Evolutionary conservation across 176 grass and related monocot genomes (phyloP).

Genomic region (Elymus sibiricus): DNA sequence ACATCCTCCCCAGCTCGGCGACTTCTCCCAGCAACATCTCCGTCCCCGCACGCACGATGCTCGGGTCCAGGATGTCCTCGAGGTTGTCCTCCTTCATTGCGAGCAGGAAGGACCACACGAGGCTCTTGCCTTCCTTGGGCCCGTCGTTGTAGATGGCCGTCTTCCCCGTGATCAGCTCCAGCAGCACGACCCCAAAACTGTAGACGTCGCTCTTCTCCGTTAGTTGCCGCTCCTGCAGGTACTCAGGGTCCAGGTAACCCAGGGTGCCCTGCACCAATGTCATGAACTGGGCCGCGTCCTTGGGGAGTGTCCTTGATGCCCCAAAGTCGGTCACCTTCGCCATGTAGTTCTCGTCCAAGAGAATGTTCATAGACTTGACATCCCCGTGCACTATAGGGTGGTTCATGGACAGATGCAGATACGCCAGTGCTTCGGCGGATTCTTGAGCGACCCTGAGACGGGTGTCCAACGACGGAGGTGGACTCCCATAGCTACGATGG

Average conservation of each 20-base stretch:
- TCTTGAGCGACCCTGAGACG: neutral
- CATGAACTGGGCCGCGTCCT: slow-evolving; percentile 1
- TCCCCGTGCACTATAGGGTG: neutral
- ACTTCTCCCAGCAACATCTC: neutral
- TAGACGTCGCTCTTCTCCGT: slow-evolving; percentile 14
- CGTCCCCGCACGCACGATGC: neutral
- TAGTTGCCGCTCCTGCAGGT: slow-evolving; percentile 12
- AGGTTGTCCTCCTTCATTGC: neutral
- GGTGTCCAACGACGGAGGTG: neutral
- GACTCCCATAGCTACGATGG: neutral
- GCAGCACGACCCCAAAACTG: slow-evolving; percentile 11
- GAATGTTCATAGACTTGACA: slow-evolving; percentile 4
- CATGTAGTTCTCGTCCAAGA: neutral
- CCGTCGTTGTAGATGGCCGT: neutral
- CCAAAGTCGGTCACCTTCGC: neutral
- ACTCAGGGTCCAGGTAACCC: slow-evolving; percentile 26
- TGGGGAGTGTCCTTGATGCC: slow-evolving; percentile 4
- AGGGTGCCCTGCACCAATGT: neutral
- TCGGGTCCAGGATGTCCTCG: neutral
- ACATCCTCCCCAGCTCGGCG: neutral
- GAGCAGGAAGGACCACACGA: neutral
- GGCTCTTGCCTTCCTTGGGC: neutral
- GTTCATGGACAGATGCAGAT: slow-evolving; percentile 14
- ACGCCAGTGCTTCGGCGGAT: neutral
- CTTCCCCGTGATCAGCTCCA: slow-evolving; percentile 8